phyloP scores from a whole-genome alignment of 805 yeast genomes.

The Wickerhamiella allomyrinae region DNA sequence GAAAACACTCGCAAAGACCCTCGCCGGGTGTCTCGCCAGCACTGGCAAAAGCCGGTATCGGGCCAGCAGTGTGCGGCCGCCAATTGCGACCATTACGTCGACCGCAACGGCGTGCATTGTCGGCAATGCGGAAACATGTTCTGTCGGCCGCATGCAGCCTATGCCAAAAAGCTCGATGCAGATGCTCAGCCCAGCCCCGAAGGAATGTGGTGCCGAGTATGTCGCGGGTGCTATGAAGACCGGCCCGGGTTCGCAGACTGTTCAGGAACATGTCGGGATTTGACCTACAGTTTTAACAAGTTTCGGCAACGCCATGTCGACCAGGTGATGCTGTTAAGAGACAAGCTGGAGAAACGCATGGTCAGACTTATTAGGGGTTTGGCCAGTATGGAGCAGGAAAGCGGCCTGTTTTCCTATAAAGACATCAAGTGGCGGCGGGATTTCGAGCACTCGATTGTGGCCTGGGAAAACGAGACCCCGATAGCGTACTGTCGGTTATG shows the following conservation, averaged over 20 bases:
- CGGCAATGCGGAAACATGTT: conserved; percentile 60
- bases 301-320: conserved; percentile 34
- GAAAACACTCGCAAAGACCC: too few species aligned
- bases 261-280: conserved; percentile 33
- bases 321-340: conserved; percentile 36
- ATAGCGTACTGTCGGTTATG: conserved; percentile 53
- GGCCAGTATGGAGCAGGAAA: conserved; percentile 12
- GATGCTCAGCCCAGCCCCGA: conserved; percentile 30
- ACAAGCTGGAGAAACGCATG: conserved; percentile 47
- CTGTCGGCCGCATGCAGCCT: conserved; percentile 51
- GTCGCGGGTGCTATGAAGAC: conserved; percentile 42
- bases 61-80: conserved; percentile 30
- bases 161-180: conserved; percentile 36
- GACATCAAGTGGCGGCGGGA: conserved; percentile 21
- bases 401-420: conserved; percentile 21
- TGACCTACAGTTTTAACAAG: conserved; percentile 30
- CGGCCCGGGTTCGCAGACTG: conserved; percentile 40
- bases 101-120: conserved; percentile 50
- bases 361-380: conserved; percentile 20
- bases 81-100: conserved; percentile 1
- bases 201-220: conserved; percentile 62
- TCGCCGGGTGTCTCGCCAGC: conserved; percentile 31
- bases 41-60: conserved; percentile 43
- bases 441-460: conserved; percentile 36
- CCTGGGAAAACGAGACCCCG: conserved; percentile 49